Base-by-base conservation (phyloP, 805 yeast species). In the Teunomyces barrocoloradensis region DNA sequence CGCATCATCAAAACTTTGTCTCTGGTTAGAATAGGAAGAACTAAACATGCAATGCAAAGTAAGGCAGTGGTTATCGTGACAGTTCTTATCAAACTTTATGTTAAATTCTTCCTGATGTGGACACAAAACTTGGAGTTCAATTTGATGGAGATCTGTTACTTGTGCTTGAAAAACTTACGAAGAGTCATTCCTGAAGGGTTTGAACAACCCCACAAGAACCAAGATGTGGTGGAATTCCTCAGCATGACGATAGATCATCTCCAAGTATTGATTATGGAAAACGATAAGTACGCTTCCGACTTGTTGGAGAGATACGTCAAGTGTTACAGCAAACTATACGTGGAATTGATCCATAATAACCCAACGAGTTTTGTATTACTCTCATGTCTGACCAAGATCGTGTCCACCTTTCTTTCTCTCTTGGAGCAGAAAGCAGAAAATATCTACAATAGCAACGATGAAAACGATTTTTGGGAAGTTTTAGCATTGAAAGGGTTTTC, bases 21-120 rank as follows among this genome's bases (percentile, higher is more conserved):
- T 1, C 70, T 85, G 46, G 90, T 91, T 1, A 74, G 91, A 54
- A 87, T 92, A 30, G 98, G 98, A 5, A 78, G 89, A 51, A 81
- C 92, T 2, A 78, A 87, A 56, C 83, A 84, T 18, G 88, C 89
- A 0, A 75, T 90, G 79, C 94, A 86, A 60, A 71, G 80, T 42
- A 82, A 86, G 50, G 78, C 87, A 0, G 88, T 89, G 0, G 64
- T 79, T 3, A 65, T 91, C 1, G 74, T 84, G 7, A 82, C 85
- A 0, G 68, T 80, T 2, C 62, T 89, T 33, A 77, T 83, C 20
- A 77, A 80, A 47, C 67, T 84, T 43, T 90, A 90, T 62, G 55
- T 74, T 17, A 60, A 69, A 15, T 79, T 79, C 47, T 87, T 86
- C 58, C 79, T 80, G 42, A 72, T 74, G 44, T 89, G 95, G 94